phyloP scores from a whole-genome alignment of 352 stramenopile species.

The Globisporangium solare region DNA sequence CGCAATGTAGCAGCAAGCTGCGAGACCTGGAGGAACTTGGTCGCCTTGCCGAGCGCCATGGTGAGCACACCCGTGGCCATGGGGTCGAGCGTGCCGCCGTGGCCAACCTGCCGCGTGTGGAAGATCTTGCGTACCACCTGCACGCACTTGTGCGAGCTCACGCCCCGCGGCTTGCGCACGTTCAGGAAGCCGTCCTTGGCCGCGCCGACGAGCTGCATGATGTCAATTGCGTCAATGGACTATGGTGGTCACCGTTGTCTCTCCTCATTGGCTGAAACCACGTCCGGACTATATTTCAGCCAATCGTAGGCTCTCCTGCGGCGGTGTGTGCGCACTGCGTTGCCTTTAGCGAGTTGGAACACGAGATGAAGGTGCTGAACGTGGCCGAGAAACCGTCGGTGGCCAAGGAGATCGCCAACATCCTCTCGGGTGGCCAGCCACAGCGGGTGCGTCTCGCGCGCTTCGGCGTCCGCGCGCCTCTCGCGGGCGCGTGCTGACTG shows the following conservation, averaged over 20 bases:
- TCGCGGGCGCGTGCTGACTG: not conserved
- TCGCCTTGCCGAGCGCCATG: constrained; percentile 73
- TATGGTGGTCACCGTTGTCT: no score
- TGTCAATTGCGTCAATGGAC: not conserved
- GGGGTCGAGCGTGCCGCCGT: constrained; percentile 83
- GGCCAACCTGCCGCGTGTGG: constrained; percentile 65
- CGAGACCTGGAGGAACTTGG: constrained; percentile 71
- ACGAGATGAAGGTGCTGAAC: constrained; percentile 89
- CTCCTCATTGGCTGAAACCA: constrained; percentile 14
- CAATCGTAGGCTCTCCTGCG: constrained; percentile 13
- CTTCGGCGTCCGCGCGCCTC: not conserved
- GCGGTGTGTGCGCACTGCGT: not conserved
- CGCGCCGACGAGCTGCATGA: constrained; percentile 7
- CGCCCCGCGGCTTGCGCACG: constrained; percentile 64
- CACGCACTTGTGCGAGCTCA: constrained; percentile 82
- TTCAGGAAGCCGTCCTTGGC: constrained; percentile 70
- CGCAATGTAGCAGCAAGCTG: no score
- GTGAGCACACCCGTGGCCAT: constrained; percentile 86
- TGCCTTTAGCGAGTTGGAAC: not conserved
- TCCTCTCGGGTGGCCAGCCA: constrained; percentile 78
- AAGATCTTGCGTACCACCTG: constrained; percentile 62
- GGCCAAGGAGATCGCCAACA: constrained; percentile 94
- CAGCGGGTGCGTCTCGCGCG: constrained; percentile 43
- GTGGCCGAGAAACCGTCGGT: constrained; percentile 99
- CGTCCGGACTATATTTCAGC: constrained; percentile 6